Conservation (phyloP, 177 flowering plant species). For the Vitis hybrid region DNA sequence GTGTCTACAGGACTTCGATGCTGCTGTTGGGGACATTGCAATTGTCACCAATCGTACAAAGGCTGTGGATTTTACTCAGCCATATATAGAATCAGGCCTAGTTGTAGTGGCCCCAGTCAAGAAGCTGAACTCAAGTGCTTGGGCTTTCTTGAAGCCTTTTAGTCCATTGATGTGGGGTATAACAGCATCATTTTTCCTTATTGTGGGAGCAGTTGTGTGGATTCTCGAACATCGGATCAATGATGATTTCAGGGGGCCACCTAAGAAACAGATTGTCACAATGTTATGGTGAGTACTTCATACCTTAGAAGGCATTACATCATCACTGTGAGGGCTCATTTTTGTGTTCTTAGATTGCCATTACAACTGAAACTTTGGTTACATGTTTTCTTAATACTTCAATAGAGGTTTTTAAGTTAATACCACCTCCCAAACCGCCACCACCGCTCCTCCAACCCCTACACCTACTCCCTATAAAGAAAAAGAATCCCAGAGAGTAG, state of each 20-base stretch:
- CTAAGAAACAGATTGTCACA: slow-evolving; percentile 66
- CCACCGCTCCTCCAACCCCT: too few relatives aligned
- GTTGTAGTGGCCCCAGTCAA: slow-evolving; percentile 82
- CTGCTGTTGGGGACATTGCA: slow-evolving; percentile 86
- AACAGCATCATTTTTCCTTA: slow-evolving; percentile 57
- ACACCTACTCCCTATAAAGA: too few relatives aligned
- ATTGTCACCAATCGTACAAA: slow-evolving; percentile 79
- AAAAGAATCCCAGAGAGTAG: too few relatives aligned
- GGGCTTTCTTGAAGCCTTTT: slow-evolving; percentile 85
- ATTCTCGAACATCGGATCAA: slow-evolving; percentile 84
- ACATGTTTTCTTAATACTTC: too few relatives aligned
- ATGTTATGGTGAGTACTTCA: slow-evolving; percentile 66
- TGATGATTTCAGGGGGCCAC: slow-evolving; percentile 92
- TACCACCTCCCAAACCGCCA: too few relatives aligned
- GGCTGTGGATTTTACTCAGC: slow-evolving; percentile 87
- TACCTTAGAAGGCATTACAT: neutral
- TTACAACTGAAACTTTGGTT: too few relatives aligned
- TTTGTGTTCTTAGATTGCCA: too few relatives aligned
- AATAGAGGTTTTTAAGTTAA: too few relatives aligned
- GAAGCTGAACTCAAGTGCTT: slow-evolving; percentile 61
- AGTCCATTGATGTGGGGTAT: slow-evolving; percentile 72
- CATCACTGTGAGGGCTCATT: too few relatives aligned
- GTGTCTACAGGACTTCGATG: slow-evolving; percentile 61
- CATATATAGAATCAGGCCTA: slow-evolving; percentile 85
- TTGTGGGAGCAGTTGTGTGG: slow-evolving; percentile 85